phyloP scores from a whole-genome alignment of 2,329 filamentous ascomycete species.

The Diaporthe sp. region DNA sequence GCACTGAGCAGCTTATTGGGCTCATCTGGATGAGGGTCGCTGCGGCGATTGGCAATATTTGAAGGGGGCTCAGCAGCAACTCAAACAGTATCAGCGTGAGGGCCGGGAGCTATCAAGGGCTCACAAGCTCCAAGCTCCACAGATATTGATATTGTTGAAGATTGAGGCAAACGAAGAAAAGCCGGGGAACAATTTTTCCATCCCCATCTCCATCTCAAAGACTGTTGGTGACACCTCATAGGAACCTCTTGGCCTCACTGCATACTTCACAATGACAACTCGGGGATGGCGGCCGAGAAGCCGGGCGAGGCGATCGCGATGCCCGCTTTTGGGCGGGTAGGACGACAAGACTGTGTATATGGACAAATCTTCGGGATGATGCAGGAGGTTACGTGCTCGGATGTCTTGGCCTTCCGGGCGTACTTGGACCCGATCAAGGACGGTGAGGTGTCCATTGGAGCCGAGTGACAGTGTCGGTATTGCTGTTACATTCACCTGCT shows the following conservation, averaged over 20 bases:
- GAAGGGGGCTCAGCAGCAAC: too few species aligned
- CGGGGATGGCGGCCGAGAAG: too few species aligned
- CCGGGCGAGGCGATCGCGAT: too few species aligned
- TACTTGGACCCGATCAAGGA: background rate
- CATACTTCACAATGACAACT: background rate
- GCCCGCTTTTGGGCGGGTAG: too few species aligned
- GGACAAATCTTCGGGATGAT: background rate
- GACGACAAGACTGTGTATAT: background rate
- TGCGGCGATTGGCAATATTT: too few species aligned
- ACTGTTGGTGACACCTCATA: background rate
- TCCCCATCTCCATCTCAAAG: too few species aligned
- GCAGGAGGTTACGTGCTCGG: background rate
- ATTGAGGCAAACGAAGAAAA: background rate
- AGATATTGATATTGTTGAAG: background rate
- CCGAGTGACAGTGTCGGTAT: background rate
- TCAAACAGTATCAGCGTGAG: background rate
- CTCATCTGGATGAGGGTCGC: too few species aligned
- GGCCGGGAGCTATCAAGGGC: background rate
- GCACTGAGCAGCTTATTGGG: too few species aligned
- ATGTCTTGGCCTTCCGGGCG: background rate
- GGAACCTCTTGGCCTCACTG: background rate
- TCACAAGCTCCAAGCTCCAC: background rate
- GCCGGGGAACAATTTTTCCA: too few species aligned
- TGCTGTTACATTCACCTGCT: background rate
- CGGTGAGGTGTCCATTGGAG: background rate